Base-by-base conservation (phyloP, 371 early-diverging fungal species). In the Rhizopus delemar region DNA sequence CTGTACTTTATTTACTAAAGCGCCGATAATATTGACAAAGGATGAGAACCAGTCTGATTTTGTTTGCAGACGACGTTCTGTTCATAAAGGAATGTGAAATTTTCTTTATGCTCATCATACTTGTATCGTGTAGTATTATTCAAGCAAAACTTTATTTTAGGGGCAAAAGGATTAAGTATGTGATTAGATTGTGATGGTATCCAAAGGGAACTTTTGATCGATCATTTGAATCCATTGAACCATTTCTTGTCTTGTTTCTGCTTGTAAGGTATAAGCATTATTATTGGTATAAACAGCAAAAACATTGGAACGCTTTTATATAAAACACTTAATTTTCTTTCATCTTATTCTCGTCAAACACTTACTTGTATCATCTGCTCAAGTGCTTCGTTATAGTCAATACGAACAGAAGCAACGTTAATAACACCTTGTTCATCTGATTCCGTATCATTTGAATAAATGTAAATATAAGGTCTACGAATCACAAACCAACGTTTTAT, bases 221-320 rank as follows among this genome's bases (percentile, higher is more conserved):
- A 90, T 81, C 45, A 83, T 83, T 36, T 79, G 72, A 34, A 93
- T 83, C 95, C 95, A 95, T 32, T 80, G 77, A 39, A 85, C 71
- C 85, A 93, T 84, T 13, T 92, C 92, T 8, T 77, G 75, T 38
- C 81, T 75, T 1, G 81, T 80, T 5, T 82, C 71, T 13, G 93
- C 91, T 63, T 89, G 90, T 31, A 94, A 68, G 62, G 92, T 72
- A 54, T 91, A 87, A 50, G 90, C 84, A 62, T 88, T 90, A 51
- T 88, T 89, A 57, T 77, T 82, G 46, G 92, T 89, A 70, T 91
- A 91, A 53, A 95, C 72, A 8, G 91, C 86, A 78, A 95, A 89
- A 5, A 93, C 89, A 60, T 83, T 74, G 12, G 77, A 64, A 9
- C 90, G 80, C 78, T 89, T 22, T 22, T 22, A 22, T 22, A 73